These are phyloP conservation scores for Thelonectria discophora DNA, from an alignment of 2,329 filamentous ascomycete genomes.

Conservation along the genomic window DNA sequence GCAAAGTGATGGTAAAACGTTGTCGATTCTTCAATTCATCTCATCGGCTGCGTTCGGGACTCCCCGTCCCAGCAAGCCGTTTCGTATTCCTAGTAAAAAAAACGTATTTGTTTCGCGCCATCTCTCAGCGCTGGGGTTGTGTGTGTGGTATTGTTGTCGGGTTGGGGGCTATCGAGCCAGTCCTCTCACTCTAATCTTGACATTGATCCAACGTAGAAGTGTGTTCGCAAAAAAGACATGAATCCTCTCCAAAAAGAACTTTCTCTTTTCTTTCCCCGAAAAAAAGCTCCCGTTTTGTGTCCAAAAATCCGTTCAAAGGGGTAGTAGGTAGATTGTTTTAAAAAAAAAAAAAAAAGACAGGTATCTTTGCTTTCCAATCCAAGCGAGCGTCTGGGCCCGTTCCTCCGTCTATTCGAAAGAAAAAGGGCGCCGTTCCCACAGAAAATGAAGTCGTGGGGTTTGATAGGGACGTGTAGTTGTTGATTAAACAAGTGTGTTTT, in stretches of 20 bases:
- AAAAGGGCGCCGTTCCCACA: conserved; percentile 2
- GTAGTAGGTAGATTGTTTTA: too few relatives aligned
- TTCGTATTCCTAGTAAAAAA: conserved; percentile 2
- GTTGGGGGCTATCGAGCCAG: conserved; percentile 24
- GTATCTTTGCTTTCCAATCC: conserved; percentile 34
- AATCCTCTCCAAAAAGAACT: conserved; percentile 1
- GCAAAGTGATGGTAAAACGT: conserved; percentile 4
- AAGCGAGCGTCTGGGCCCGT: conserved; percentile 34
- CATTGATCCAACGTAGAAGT: conserved; percentile 1
- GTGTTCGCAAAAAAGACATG: background rate
- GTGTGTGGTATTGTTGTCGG: background rate
- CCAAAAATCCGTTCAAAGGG: conserved; percentile 11
- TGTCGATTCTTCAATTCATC: conserved; percentile 21
- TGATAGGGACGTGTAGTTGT: conserved; percentile 4
- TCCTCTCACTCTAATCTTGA: conserved; percentile 28
- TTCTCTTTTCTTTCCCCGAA: background rate
- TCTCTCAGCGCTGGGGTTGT: conserved; percentile 11
- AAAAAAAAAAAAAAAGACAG: conserved; percentile 23
- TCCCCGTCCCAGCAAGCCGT: background rate
- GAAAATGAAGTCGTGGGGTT: background rate
- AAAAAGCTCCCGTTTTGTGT: conserved; percentile 9
- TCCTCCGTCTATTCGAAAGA: conserved; percentile 40
- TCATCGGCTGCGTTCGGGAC: conserved; percentile 10
- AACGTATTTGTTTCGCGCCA: conserved; percentile 26
- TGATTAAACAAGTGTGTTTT: conserved; percentile 27